Base-by-base conservation (phyloP, 2,329 filamentous ascomycete genomes). In the Sporothrix sp. region DNA sequence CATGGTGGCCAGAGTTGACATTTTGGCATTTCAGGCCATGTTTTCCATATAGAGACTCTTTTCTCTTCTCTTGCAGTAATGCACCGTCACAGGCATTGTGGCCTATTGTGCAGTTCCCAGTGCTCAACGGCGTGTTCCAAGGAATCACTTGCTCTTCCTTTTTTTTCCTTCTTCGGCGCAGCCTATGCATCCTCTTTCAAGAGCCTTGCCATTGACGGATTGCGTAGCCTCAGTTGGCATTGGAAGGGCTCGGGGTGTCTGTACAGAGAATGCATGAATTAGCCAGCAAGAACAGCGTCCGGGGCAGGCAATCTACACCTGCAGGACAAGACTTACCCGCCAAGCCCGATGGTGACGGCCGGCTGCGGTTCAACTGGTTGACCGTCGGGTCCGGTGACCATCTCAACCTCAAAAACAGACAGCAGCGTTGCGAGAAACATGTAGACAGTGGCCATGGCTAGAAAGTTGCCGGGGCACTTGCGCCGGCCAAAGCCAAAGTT, bases 401-500 rank as follows among this genome's bases (percentile, higher is more conserved):
- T 58, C 30, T 54, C 52, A 7, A 56, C 44, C 43, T 56, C 54
- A 25, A 51, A 54, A 28, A 54, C 52, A 14, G 68, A 64, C 33
- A 75, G 55, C 35, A 72, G 62, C 1, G 61, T 65, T 0, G 66
- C 66, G 32, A 72, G 58, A 1, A 66, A 63, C 14, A 70, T 68
- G 59, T 66, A 72, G 2, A 72, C 62, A 27, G 64, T 66, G 3
- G 66, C 66, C 25, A 66, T 71, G 2, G 76, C 77, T 9, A 81
- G 59, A 45, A 69, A 67, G 52, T 72, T 68, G 1, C 75, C 75
- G 5, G 69, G 65, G 56, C 75, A 79, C 9, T 73, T 66, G 18
- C 75, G 66, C 18, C 70, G 67, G 1, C 76, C 75, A 59, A 74
- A 78, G 3, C 75, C 74, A 59, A 79, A 74, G 32, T 70, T 69